Base-by-base conservation (phyloP, 129 eudicot species). In the Flaveria sonorensis region DNA sequence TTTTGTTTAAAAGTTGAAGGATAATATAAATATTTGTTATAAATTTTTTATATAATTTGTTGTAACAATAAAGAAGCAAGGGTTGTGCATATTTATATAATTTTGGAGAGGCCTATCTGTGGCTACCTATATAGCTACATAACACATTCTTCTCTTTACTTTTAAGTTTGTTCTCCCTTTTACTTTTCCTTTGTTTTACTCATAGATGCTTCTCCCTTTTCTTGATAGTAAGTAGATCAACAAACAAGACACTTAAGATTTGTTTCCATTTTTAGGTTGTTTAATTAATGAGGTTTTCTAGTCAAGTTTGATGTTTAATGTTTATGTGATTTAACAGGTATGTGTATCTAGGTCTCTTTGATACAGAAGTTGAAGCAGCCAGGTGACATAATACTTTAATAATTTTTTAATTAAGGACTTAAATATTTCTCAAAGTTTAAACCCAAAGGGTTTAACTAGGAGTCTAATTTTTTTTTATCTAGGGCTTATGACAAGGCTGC, bases 281-380 rank as follows among this genome's bases (percentile, higher is more conserved):
- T 61, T 73, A 66, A 28, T 66, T 55, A 67, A 67, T 72, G 68
- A 74, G 28, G 13, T 19, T 61, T 50, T 63, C 56, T 67, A 39
- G 52, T 80, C 74, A 66, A 73, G 24, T 82, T 77, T 82, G 79
- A 74, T 73, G 84, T 73, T 28, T 73, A 53, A 75, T 51, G 52
- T 74, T 56, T 36, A 65, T 73, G 63, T 66, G 57, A 68, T 77
- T 82, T 66, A 46, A 62, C 81, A 95, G 99, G 96, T 95, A 91
- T 83, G 99, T 95, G n/a, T 95, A 95, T 84, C 76, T 95, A 85
- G 99, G 99, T 32, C 97, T 95, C 20, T 95, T 95, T 77, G 97
- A 95, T 86, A 91, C 97, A 42, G 99, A 95, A 85, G 81, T 95
- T 83, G 99, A 95, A 83, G 99, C 99, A 70, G 99, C 99, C 68